Conservation (phyloP, 768 basidiomycete species). For the Fomitopsis serialis region DNA sequence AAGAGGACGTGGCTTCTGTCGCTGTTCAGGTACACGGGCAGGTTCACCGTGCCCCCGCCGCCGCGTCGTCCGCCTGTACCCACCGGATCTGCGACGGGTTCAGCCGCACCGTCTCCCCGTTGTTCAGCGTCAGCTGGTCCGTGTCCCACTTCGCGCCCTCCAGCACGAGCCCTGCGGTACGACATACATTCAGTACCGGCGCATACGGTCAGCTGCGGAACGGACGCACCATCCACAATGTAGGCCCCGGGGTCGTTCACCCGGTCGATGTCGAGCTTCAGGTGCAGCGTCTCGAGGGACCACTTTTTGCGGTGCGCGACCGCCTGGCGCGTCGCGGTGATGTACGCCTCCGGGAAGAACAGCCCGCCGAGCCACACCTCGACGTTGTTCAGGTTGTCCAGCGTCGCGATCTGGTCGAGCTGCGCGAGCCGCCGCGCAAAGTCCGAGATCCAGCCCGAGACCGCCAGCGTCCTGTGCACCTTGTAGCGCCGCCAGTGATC, state of each 20-base stretch:
- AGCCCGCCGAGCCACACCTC: slow-evolving; percentile 92
- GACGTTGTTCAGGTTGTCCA: slow-evolving; percentile 60
- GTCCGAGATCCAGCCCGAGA: slow-evolving; percentile 83
- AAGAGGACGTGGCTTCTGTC: slow-evolving; percentile 89
- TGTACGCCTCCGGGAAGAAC: slow-evolving; percentile 95
- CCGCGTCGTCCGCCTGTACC: slow-evolving; percentile 54
- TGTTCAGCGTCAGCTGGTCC: slow-evolving; percentile 72
- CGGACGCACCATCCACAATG: slow-evolving; percentile 74
- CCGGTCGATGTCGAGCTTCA: slow-evolving; percentile 78
- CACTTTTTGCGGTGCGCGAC: slow-evolving; percentile 89
- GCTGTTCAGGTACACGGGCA: slow-evolving; percentile 91
- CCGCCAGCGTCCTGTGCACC: slow-evolving; percentile 74
- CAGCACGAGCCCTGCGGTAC: slow-evolving; percentile 66
- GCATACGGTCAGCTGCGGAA: not conserved
- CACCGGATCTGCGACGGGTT: slow-evolving; percentile 83
- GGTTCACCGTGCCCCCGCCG: slow-evolving; percentile 50
- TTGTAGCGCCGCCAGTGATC: slow-evolving; percentile 88
- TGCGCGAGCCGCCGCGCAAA: slow-evolving; percentile 78
- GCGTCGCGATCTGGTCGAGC: slow-evolving; percentile 62
- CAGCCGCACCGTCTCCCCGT: slow-evolving; percentile 76
- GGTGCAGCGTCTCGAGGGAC: slow-evolving; percentile 84
- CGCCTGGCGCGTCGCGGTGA: slow-evolving; percentile 94
- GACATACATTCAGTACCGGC: not conserved
- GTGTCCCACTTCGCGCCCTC: slow-evolving; percentile 80
- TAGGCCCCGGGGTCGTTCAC: slow-evolving; percentile 77